Base-by-base conservation (phyloP, 768 basidiomycete species). In the Ramaria rubella region DNA sequence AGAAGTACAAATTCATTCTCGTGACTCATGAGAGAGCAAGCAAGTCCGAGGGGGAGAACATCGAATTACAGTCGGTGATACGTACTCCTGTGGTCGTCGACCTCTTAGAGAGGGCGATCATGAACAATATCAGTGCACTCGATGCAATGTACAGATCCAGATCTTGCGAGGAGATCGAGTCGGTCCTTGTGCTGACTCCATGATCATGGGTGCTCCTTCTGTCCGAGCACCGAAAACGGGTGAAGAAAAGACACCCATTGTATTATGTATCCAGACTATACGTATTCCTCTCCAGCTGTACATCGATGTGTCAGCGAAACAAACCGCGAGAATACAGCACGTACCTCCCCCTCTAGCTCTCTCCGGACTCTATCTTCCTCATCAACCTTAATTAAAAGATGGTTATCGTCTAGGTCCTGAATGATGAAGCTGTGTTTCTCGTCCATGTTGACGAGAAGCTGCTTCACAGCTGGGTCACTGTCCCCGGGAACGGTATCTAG, bases 401-500 rank as follows among this genome's bases (percentile, higher is more conserved):
- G 89, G 59, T 82, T 79, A 62, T 91, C 88, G 65, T 93, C 91
- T 24, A 94, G 68, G 63, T 94, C 91, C 63, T 92, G 87, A 59
- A 94, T 88, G 60, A 94, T 85, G 68, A 94, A 94, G 53, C 76
- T 80, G 8, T 81, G 75, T 64, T 79, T 84, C 65, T 92, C 87
- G 66, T 93, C 88, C 84, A 93, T 82, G 31, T 81, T 73, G 51
- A 91, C 74, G 33, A 93, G 75, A 55, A 93, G 90, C 67, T 92
- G 89, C 70, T 93, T 94, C 58, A 94, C 91, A 1, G 90, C 90
- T 1, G 89, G 82, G 68, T 94, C 91, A 65, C 91, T 92, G 63
- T 9, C 23, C 3, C 29, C 24, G 19, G 8, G 14, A 24, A 21
- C 19, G 49, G 19, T 14, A 27, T 29, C 4, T 31, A 45, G 27